These are phyloP conservation scores for Boletus bicolor DNA, from an alignment of 768 basidiomycete genomes.

Conservation along the genomic window DNA sequence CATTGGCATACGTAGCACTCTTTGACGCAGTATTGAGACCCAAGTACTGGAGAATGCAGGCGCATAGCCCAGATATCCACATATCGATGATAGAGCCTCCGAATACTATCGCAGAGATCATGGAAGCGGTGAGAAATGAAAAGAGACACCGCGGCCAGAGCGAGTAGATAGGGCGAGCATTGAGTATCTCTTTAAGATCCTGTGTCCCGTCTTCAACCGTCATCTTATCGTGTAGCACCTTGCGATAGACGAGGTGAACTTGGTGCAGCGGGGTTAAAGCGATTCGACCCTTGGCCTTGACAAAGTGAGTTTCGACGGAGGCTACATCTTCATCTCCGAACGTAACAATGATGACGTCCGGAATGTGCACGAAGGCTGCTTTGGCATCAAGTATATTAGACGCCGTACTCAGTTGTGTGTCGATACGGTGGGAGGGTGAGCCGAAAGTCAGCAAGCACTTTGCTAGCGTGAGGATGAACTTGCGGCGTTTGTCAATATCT, in stretches of 20 bases:
- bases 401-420: slow-evolving; percentile 81
- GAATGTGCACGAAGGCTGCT: slow-evolving; percentile 82
- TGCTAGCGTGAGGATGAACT: slow-evolving; percentile 83
- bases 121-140: slow-evolving; percentile 73
- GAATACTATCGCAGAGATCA: slow-evolving; percentile 81
- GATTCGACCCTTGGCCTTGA: slow-evolving; percentile 76
- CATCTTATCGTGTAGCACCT: slow-evolving; percentile 82
- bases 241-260: slow-evolving; percentile 81
- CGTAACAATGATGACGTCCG: slow-evolving; percentile 75
- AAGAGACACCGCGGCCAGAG: slow-evolving; percentile 65
- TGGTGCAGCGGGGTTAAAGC: slow-evolving; percentile 79
- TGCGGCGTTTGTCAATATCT: slow-evolving; percentile 51
- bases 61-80: slow-evolving; percentile 72
- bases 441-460: slow-evolving; percentile 89
- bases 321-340: slow-evolving; percentile 73
- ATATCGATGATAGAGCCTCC: slow-evolving; percentile 81
- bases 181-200: slow-evolving; percentile 61
- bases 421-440: slow-evolving; percentile 91
- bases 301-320: slow-evolving; percentile 79
- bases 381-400: slow-evolving; percentile 74
- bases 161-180: slow-evolving; percentile 64
- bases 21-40: slow-evolving; percentile 80
- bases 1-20: slow-evolving; percentile 90
- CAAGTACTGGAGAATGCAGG: slow-evolving; percentile 70
- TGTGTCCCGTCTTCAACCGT: slow-evolving; percentile 68